phyloP scores from a whole-genome alignment of 129 eudicot species.

The Tagetes patula region DNA sequence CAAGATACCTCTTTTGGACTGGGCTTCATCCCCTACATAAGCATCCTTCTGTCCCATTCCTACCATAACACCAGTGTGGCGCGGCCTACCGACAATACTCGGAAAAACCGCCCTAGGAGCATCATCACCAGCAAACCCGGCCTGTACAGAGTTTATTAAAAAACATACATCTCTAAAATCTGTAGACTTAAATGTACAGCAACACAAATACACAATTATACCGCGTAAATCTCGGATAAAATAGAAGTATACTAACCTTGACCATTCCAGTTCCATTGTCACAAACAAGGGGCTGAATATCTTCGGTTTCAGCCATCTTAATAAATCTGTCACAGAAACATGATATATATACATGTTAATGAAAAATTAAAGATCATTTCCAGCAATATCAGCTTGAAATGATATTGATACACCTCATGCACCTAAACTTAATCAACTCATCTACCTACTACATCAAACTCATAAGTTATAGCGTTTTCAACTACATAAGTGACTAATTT shows the following conservation, averaged over 20 bases:
- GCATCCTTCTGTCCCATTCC: constrained; percentile 71
- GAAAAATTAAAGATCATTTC: neutral
- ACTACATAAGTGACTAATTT: neutral
- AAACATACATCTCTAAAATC: neutral
- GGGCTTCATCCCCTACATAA: constrained; percentile 71
- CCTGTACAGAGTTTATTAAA: constrained; percentile 32
- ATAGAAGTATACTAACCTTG: constrained; percentile 36
- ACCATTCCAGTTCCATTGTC: constrained; percentile 73
- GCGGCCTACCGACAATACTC: constrained; percentile 63
- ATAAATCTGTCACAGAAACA: constrained; percentile 28
- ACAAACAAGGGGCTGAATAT: constrained; percentile 63
- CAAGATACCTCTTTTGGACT: constrained; percentile 66
- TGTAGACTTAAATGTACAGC: neutral
- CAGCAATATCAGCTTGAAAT: neutral
- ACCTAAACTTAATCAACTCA: neutral
- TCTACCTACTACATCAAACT: neutral
- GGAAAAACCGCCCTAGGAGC: constrained; percentile 76
- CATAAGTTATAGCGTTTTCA: neutral
- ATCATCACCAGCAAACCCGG: constrained; percentile 80
- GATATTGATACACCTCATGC: neutral
- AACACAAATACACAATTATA: neutral
- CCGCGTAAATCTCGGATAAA: neutral
- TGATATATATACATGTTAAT: neutral
- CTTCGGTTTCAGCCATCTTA: constrained; percentile 61
- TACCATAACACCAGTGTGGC: constrained; percentile 70